phyloP scores from a whole-genome alignment of 495 filamentous ascomycete genomes.

The Filosporella fistucella region DNA sequence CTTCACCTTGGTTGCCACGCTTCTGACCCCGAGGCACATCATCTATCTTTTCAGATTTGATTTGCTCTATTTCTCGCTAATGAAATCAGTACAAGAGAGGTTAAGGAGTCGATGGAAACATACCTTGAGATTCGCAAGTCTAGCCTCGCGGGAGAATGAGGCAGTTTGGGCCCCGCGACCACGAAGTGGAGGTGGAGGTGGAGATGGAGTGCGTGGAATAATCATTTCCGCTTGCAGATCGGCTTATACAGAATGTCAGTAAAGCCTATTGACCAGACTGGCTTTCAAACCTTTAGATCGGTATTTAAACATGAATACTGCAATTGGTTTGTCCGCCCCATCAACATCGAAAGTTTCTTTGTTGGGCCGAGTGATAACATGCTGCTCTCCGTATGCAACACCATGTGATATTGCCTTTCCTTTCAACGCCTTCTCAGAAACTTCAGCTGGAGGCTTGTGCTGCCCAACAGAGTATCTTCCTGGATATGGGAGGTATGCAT shows the following conservation, averaged over 20 bases:
- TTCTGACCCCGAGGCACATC: background rate
- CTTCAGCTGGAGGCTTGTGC: conserved; percentile 14
- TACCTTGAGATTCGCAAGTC: conserved; percentile 11
- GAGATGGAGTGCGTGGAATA: conserved; percentile 27
- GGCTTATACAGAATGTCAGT: conserved; percentile 4
- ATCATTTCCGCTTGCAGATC: conserved; percentile 29
- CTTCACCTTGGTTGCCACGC: background rate
- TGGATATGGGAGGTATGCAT: background rate
- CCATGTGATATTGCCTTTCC: conserved; percentile 31
- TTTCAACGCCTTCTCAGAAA: conserved; percentile 32
- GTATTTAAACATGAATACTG: conserved; percentile 27
- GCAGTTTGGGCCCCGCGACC: background rate
- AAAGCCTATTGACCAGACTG: background rate
- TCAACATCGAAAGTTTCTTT: conserved; percentile 1
- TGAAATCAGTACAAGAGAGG: background rate
- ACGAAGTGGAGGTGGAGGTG: background rate
- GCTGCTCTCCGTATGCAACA: conserved; percentile 9
- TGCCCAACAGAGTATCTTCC: background rate
- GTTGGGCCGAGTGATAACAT: background rate
- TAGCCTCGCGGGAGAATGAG: background rate
- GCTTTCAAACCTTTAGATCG: conserved; percentile 25
- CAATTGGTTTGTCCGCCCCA: conserved; percentile 22
- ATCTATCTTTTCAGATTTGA: conserved; percentile 14
- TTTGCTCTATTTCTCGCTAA: conserved; percentile 20
- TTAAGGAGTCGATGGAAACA: background rate